A percentile compares a stretch with the other conserved stretches of the same genome.
Conservation (phyloP, 192 early-diverging fungal species). For the Podila minutissima region DNA sequence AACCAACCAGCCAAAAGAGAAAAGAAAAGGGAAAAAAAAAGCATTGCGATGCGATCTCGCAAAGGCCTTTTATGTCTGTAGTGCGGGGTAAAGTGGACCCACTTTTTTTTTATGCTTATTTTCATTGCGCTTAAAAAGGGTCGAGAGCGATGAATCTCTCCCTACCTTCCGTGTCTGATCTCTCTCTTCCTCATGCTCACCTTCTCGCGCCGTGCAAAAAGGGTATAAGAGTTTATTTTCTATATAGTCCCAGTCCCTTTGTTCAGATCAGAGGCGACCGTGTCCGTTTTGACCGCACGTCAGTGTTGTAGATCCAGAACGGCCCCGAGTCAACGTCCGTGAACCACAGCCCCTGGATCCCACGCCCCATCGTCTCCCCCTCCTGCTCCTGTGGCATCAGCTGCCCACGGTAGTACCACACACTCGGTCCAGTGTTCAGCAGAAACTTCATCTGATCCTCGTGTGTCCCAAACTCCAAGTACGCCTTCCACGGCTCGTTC, state of each 20-base stretch:
- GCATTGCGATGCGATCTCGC: not conserved
- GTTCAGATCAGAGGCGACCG: not conserved
- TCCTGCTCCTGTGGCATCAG: not conserved
- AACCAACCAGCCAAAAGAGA: not conserved
- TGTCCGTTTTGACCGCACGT: not conserved
- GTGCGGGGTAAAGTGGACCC: conserved; percentile 3
- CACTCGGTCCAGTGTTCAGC: not conserved
- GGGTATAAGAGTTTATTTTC: not conserved
- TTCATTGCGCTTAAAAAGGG: not conserved
- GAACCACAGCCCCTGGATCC: conserved; percentile 15
- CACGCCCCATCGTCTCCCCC: not conserved
- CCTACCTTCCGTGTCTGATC: not conserved
- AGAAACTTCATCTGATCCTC: not conserved
- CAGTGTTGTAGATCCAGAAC: conserved; percentile 9
- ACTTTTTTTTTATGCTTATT: not conserved
- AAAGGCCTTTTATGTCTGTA: not conserved
- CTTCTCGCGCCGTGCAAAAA: not conserved
- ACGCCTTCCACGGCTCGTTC: not conserved
- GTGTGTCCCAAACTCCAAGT: conserved; percentile 6
- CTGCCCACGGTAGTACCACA: conserved; percentile 14
- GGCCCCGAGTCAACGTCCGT: conserved; percentile 11
- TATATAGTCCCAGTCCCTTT: not conserved
- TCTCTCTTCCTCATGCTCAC: not conserved
- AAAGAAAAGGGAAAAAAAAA: not conserved
- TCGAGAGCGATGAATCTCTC: not conserved